Evolutionary conservation across 2,329 filamentous ascomycete genomes (phyloP).

Genomic region (Talaromyces sp.): DNA sequence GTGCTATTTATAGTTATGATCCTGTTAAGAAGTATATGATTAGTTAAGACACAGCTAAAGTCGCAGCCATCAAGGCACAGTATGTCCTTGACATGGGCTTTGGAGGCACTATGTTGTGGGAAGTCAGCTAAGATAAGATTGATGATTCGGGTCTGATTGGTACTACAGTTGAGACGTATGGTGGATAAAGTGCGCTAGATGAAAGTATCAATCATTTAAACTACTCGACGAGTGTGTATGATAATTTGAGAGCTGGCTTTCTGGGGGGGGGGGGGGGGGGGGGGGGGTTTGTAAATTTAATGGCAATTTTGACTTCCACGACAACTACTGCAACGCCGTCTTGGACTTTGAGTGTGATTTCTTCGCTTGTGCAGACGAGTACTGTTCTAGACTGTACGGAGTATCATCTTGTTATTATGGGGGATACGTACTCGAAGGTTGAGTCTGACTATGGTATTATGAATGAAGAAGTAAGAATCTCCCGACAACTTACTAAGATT

Average conservation of each 20-base stretch:
- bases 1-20: conserved; percentile 65
- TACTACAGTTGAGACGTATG: conserved; percentile 20
- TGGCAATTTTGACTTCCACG: not conserved
- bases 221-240: conserved; percentile 51
- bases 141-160: conserved; percentile 7
- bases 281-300: not conserved
- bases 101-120: conserved; percentile 89
- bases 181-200: conserved; percentile 37
- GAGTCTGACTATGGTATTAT: conserved; percentile 13
- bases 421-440: conserved; percentile 12
- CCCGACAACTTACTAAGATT: not conserved
- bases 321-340: not conserved
- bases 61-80: conserved; percentile 56
- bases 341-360: not conserved
- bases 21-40: conserved; percentile 59
- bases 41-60: conserved; percentile 66
- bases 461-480: not conserved
- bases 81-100: conserved; percentile 53
- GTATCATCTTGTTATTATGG: conserved; percentile 11
- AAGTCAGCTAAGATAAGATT: conserved; percentile 66
- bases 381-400: conserved; percentile 3
- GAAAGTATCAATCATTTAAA: conserved; percentile 43
- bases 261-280: not conserved
- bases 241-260: conserved; percentile 39
- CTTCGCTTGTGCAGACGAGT: not conserved